Evolutionary conservation across 257 asterid species (phyloP), one percentile per base, ranked within the genome.

Genomic region (Solanum sejunctum): DNA sequence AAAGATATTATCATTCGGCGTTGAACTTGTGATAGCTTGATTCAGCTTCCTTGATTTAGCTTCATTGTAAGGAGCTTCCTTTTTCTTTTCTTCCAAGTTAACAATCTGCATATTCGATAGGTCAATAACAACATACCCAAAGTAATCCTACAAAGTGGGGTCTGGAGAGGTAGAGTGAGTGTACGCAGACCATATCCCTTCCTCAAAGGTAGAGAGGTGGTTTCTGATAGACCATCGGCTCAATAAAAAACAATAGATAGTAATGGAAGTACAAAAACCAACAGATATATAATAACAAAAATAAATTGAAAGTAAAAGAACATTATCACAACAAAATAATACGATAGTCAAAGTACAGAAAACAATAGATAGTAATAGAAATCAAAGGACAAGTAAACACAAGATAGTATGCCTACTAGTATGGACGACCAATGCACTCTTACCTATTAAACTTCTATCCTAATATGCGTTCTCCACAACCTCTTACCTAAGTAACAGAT

Each of bases 31-130:
- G 61, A 61, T 83, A 43, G 89, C 70, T 83, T 75, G 83, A 80
- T 72, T 84, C 18, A 72, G 87, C 91, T 88, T 88, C 90, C 15
- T 80, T 78, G 3, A 63, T 69, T 73, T 83, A 28, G 64, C 73
- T 12, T 36, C 87, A 61, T 85, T 85, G 80, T 86, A 89, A 3
- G 11, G 58, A 69, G 87, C 87, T 77, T 88, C 93, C 84, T 57
- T 69, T 23, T 88, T 91, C 80, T 92, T 90, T 87, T 89, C 93
- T 82, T 91, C 93, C 26, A 93, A 89, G 71, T 89, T 93, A 85
- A 89, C 94, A 84, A 93, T 86, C 98, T 94, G 87, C 83, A 78
- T 52, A 78, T 28, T 78, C 16, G 21, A 77, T 80, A n/a, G 26
- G 17, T 79, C 67, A 81, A 60, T 13, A 57, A 55, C n/a, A 55